Evolutionary conservation across 306 rosid species (phyloP), one percentile per base, ranked within the genome.

Genomic region (Lablab purpureus): DNA sequence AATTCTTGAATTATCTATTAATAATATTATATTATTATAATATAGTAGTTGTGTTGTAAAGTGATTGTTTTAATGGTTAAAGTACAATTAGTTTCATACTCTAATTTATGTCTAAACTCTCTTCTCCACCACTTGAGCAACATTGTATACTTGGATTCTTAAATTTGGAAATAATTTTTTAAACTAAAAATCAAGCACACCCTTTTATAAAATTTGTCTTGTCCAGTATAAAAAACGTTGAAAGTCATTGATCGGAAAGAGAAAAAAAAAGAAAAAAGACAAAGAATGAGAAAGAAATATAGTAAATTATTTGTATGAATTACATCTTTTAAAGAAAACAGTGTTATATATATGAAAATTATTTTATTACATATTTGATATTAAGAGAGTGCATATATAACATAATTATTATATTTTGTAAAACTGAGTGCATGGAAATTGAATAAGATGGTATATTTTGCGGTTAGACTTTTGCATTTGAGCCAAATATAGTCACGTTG

Each of bases 401-500:
- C 8, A 18, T 8, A 19, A 8, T 8, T 52, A 19, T 19, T 55
- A 21, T 23, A 8, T 64, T 18, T n/a, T n/a, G n/a, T 10, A 40
- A 65, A 18, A 65, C 30, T 5, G 28, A 36, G 27, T 34, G 47
- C 21, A 50, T n/a, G 49, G 23, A n/a, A n/a, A 18, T 71, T 71
- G 11, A 34, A 72, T 30, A 72, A 12, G n/a, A 34, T 51, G 12
- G 32, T 2, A 19, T 10, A 10, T 28, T 52, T 14, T 37, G 52
- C 18, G 55, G 5, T 73, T 73, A 12, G 77, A 73, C 17, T 41
- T 67, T 41, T 19, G 51, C 19, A 40, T 67, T 67, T 67, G 72
- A 67, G 19, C 19, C 40, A 14, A 49, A 17, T 55, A 22, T 54
- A 15, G 9, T 28, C 9, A 28, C 10, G 47, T 4, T 46, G 37